Percentiles rank a stretch among this genome's conserved stretches.
These are phyloP conservation scores for Anthracocystis setariae DNA, from an alignment of 1,284 basidiomycete species.

Conservation along the genomic window DNA sequence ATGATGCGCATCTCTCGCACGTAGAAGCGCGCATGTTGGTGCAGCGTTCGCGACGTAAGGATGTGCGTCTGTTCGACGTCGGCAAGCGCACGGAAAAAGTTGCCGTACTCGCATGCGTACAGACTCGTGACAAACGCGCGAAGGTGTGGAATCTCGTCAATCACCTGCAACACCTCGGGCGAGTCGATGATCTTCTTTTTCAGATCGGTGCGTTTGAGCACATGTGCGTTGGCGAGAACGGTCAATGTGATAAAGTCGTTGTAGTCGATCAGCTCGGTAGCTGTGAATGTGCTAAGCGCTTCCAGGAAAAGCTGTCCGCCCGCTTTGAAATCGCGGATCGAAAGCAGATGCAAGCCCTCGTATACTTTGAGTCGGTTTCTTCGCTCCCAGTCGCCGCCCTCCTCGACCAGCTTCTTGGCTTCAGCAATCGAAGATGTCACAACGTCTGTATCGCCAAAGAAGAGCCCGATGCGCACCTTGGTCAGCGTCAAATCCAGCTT, in stretches of 20 bases:
- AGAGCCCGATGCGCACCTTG: slow-evolving; percentile 88
- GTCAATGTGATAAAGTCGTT: slow-evolving; percentile 90
- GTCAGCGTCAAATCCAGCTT: slow-evolving; percentile 92
- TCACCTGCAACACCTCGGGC: slow-evolving; percentile 71
- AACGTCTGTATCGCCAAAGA: slow-evolving; percentile 83
- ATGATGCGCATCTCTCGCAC: slow-evolving; percentile 96
- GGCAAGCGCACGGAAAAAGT: slow-evolving; percentile 88
- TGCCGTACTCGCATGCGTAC: slow-evolving; percentile 92
- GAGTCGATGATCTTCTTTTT: slow-evolving; percentile 81
- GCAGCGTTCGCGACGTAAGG: slow-evolving; percentile 83
- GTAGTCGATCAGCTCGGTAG: slow-evolving; percentile 87
- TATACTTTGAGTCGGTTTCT: slow-evolving; percentile 97
- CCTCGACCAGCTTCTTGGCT: slow-evolving; percentile 87
- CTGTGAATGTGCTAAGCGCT: slow-evolving; percentile 92
- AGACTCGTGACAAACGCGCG: slow-evolving; percentile 73
- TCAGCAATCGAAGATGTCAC: slow-evolving; percentile 80
- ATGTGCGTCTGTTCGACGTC: slow-evolving; percentile 88
- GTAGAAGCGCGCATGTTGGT: slow-evolving; percentile 88
- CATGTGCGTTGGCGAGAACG: slow-evolving; percentile 81
- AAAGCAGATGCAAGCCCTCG: slow-evolving; percentile 83
- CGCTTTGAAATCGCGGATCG: slow-evolving; percentile 78
- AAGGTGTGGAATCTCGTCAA: slow-evolving; percentile 70
- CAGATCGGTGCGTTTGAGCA: slow-evolving; percentile 83
- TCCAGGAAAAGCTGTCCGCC: slow-evolving; percentile 79
- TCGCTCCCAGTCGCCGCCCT: slow-evolving; percentile 98